phyloP scores from a whole-genome alignment of 257 asterid genomes.

The Rhazya stricta region DNA sequence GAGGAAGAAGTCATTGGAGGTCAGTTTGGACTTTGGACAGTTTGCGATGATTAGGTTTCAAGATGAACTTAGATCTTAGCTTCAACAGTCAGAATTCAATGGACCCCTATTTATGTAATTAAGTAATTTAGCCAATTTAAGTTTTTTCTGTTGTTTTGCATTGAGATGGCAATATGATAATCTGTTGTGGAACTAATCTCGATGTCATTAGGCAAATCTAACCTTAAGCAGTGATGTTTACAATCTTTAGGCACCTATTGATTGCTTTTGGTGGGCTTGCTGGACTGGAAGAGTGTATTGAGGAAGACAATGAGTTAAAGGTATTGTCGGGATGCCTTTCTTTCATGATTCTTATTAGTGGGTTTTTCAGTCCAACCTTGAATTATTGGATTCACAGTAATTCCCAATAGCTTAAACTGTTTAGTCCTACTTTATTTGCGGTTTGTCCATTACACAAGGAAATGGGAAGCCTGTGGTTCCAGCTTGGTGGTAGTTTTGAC shows the following conservation, averaged over 20 bases:
- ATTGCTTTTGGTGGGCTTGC: constrained; percentile 99
- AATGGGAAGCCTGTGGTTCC: background rate
- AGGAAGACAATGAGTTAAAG: constrained; percentile 68
- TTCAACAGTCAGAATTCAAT: background rate
- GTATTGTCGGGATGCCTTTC: constrained; percentile 24
- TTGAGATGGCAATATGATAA: background rate
- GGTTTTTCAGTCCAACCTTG: too few relatives aligned
- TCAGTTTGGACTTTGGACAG: background rate
- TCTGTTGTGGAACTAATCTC: background rate
- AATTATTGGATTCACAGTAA: background rate
- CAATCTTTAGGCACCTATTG: constrained; percentile 64
- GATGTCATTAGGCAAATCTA: background rate
- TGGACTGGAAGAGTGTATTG: constrained; percentile 92
- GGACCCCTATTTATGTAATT: background rate
- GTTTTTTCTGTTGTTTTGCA: background rate
- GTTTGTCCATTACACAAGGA: background rate
- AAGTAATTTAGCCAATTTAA: background rate
- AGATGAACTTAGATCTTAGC: background rate
- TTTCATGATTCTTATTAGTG: background rate
- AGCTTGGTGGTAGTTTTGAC: background rate
- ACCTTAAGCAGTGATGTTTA: too few relatives aligned
- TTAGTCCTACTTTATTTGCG: background rate
- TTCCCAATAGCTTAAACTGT: background rate
- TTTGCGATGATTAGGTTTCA: background rate
- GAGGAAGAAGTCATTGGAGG: background rate